phyloP scores from a whole-genome alignment of 2,329 filamentous ascomycete genomes.

The Pseudophaeomoniella oleicola region DNA sequence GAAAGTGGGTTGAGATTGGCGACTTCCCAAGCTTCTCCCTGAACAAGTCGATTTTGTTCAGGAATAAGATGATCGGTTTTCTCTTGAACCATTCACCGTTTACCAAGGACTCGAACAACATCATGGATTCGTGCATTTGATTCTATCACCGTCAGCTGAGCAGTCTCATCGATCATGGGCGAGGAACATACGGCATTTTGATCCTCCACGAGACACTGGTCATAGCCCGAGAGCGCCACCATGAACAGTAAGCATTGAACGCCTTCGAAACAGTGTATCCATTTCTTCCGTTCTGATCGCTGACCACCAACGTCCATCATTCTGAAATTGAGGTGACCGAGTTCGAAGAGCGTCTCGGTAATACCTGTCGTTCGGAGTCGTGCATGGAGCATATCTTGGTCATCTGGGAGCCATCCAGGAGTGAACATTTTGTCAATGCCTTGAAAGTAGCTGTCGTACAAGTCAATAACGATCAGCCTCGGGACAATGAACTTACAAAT shows the following conservation, averaged over 20 bases:
- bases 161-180: neutral
- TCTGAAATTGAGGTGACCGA: constrained; percentile 83
- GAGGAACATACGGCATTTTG: constrained; percentile 73
- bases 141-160: constrained; percentile 38
- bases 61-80: constrained; percentile 67
- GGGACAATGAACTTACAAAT: constrained; percentile 52
- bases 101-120: constrained; percentile 75
- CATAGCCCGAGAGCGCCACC: constrained; percentile 89
- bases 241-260: constrained; percentile 86
- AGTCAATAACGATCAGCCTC: constrained; percentile 1
- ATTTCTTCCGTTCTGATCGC: constrained; percentile 94
- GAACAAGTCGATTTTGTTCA: constrained; percentile 82
- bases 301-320: constrained; percentile 98
- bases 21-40: constrained; percentile 58
- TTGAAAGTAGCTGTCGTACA: constrained; percentile 56
- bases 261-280: constrained; percentile 94
- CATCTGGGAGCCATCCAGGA: constrained; percentile 70
- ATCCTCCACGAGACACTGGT: constrained; percentile 91
- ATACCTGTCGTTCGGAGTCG: constrained; percentile 87
- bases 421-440: constrained; percentile 63
- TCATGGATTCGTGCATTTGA: constrained; percentile 81
- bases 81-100: constrained; percentile 79
- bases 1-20: constrained; percentile 61
- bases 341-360: constrained; percentile 91
- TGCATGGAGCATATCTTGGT: constrained; percentile 87